Evolutionary conservation across 495 filamentous ascomycete genomes (phyloP), one percentile per base, ranked within the genome.

Genomic region (Podospora tetraspora): DNA sequence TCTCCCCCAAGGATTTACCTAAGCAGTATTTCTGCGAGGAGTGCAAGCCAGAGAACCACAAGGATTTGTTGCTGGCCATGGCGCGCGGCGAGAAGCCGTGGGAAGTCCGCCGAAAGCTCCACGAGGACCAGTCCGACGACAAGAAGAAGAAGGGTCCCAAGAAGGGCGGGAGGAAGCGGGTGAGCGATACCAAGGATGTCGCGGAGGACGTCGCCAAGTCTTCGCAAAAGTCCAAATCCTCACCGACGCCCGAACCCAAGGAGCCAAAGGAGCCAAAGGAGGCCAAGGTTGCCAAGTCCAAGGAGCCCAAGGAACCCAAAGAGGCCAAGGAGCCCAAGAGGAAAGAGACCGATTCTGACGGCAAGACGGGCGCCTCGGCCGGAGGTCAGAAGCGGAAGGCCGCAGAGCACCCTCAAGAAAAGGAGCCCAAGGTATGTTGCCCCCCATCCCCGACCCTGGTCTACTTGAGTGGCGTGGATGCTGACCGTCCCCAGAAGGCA

Each of bases 21-120:
- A 84, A 85, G 72, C 79, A 90, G 74, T 99, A 98, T 80, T 93
- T 88, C 76, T 99, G 95, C 76, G 95, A 99, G 77, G 81, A 89
- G 76, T 99, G 95, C 81, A 83, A 84, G 61, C 95, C 94, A 4
- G 88, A 93, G 65, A 86, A 91, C 64, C 95, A 99, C 77, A 85
- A 86, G 66, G 84, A 84, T 34, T 86, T 96, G 0, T 77, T 98
- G 23, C 88, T 84, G 10, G 90, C 89, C 64, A 87, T 97, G 32
- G 83, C 80, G 4, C 86, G 84, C 6, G 95, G 95, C 13, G 93
- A 96, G 80, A 90, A 86, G 76, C 91, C 92, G 3, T 97, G 92
- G 93, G 92, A 94, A 78, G 86, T 87, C 64, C 82, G 86, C 75
- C 85, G 73, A 72, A 85, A 78, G 72, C 80, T 75, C 75, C 87